phyloP scores from a whole-genome alignment of 768 basidiomycete species.

The Podaxis sp. region DNA sequence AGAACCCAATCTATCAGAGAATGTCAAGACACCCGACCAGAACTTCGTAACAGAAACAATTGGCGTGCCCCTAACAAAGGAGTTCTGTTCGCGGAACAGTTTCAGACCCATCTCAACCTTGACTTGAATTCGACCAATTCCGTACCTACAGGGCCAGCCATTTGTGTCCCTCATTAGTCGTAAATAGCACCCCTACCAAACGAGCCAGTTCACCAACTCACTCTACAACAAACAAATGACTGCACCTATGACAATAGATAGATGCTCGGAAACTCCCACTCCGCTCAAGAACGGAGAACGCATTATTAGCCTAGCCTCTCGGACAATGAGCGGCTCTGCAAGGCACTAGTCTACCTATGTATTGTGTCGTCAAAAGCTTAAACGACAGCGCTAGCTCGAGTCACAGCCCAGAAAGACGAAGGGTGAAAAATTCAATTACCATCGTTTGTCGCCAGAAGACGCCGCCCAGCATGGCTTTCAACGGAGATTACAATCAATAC shows the following conservation, averaged over 20 bases:
- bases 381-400: neutral
- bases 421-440: neutral
- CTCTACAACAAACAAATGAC: neutral
- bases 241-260: neutral
- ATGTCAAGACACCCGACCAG: neutral
- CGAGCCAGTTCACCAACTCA: neutral
- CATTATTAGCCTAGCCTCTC: neutral
- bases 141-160: neutral
- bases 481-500: neutral
- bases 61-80: neutral
- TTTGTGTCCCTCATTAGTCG: neutral
- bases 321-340: constrained; percentile 4
- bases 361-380: neutral
- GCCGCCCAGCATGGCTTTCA: neutral
- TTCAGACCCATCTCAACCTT: neutral
- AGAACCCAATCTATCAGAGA: neutral
- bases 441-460: neutral
- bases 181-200: neutral
- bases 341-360: neutral
- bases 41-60: neutral
- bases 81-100: neutral
- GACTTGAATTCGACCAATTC: neutral
- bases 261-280: neutral
- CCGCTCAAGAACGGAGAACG: neutral
- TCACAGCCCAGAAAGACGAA: neutral